These are phyloP conservation scores for Boletus speciosus DNA, from an alignment of 768 basidiomycete species.

Conservation along the genomic window DNA sequence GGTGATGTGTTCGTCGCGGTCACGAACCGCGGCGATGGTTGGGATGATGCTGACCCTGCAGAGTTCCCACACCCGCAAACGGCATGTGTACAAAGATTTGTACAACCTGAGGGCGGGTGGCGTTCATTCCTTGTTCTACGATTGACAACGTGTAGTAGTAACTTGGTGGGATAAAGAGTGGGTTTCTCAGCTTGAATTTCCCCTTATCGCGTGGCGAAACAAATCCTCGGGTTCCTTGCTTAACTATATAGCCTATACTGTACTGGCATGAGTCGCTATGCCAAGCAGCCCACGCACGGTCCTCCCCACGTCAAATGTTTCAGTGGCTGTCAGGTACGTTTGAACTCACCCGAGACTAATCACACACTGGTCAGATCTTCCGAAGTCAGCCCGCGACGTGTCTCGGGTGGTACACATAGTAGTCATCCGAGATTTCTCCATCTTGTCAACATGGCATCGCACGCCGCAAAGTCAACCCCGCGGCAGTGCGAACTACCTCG, in stretches of 20 bases:
- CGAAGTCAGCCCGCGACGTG: too few relatives aligned
- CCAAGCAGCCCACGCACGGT: neutral
- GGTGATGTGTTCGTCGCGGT: slow-evolving; percentile 13
- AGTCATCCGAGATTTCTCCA: neutral
- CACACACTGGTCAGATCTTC: neutral
- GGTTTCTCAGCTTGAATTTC: too few relatives aligned
- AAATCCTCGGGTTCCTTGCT: too few relatives aligned
- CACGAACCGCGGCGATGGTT: slow-evolving; percentile 17
- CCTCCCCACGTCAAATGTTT: neutral
- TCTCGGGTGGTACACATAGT: neutral
- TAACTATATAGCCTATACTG: too few relatives aligned
- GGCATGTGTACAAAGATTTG: too few relatives aligned
- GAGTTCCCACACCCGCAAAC: slow-evolving; percentile 17
- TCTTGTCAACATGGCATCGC: neutral
- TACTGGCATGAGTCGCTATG: too few relatives aligned
- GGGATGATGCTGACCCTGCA: slow-evolving; percentile 1
- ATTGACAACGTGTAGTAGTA: too few relatives aligned
- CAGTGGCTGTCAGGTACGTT: neutral
- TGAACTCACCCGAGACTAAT: neutral
- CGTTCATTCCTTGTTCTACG: too few relatives aligned
- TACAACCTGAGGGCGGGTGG: too few relatives aligned
- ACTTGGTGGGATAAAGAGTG: too few relatives aligned
- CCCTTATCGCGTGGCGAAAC: too few relatives aligned
- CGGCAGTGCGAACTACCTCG: neutral
- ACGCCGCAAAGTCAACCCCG: neutral